Evolutionary conservation across 805 yeast species (phyloP).

Genomic region (Maudiozyma bulderi): DNA sequence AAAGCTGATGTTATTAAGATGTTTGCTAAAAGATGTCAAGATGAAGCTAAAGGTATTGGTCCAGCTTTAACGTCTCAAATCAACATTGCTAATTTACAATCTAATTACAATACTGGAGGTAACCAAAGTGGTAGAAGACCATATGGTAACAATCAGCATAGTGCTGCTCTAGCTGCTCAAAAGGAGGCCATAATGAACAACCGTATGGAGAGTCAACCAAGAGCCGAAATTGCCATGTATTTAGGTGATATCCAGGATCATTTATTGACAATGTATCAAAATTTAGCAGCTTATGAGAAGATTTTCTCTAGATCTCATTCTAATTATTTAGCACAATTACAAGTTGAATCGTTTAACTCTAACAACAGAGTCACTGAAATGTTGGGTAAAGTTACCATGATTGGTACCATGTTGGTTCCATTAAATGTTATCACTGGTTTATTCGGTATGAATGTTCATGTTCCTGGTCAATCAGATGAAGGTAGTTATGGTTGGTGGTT

Average conservation of each 20-base stretch:
- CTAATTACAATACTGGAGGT: constrained; percentile 2
- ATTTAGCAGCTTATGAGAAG: constrained; percentile 81
- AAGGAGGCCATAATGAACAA: not conserved
- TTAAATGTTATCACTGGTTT: constrained; percentile 83
- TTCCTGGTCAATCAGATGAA: constrained; percentile 54
- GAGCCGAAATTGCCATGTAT: constrained; percentile 85
- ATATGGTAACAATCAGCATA: not conserved
- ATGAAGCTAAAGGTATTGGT: constrained; percentile 38
- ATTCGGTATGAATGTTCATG: constrained; percentile 89
- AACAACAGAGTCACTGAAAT: constrained; percentile 79
- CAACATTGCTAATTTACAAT: constrained; percentile 31
- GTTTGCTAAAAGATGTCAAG: constrained; percentile 93
- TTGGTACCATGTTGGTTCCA: constrained; percentile 87
- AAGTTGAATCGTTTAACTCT: constrained; percentile 82
- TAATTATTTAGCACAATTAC: constrained; percentile 86
- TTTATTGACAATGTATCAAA: constrained; percentile 91
- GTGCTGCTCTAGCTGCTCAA: not conserved
- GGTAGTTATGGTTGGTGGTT: constrained; percentile 51
- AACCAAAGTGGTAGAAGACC: not conserved
- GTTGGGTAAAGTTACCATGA: constrained; percentile 77
- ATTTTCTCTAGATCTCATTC: constrained; percentile 87
- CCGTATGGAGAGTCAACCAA: constrained; percentile 35
- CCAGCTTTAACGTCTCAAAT: constrained; percentile 33
- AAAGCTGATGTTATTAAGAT: constrained; percentile 94
- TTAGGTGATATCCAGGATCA: constrained; percentile 96